phyloP scores from a whole-genome alignment of 192 early-diverging fungal species.

The Linnemannia zychae region DNA sequence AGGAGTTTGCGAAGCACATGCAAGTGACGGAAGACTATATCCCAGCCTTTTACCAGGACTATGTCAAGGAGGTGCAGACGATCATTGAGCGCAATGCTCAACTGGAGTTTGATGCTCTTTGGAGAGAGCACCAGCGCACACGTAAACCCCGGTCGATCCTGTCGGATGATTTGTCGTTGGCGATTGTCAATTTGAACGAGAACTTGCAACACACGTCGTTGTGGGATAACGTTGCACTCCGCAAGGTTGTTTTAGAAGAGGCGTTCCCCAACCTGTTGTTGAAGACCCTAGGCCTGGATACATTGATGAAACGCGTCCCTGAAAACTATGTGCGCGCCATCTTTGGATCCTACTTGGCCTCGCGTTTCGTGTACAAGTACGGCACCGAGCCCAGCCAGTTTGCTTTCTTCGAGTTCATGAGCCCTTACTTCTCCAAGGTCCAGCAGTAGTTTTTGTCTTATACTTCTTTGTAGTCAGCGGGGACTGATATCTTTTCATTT shows the following conservation, averaged over 20 bases:
- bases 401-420: conserved; percentile 98
- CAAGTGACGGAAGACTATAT: conserved; percentile 82
- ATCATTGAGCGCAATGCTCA: conserved; percentile 96
- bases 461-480: background rate
- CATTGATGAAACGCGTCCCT: conserved; percentile 89
- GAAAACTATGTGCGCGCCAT: conserved; percentile 96
- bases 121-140: conserved; percentile 90
- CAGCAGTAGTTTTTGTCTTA: conserved; percentile 2
- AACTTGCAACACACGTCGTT: conserved; percentile 91
- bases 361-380: conserved; percentile 97
- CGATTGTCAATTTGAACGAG: conserved; percentile 94
- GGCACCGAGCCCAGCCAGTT: conserved; percentile 95
- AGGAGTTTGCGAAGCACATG: conserved; percentile 92
- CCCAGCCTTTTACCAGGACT: conserved; percentile 92
- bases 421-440: conserved; percentile 59
- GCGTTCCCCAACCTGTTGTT: conserved; percentile 95
- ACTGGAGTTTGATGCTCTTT: conserved; percentile 95
- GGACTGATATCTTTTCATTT: background rate
- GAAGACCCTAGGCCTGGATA: conserved; percentile 88
- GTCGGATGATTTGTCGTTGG: conserved; percentile 90
- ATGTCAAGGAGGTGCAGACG: conserved; percentile 91
- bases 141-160: conserved; percentile 84
- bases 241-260: conserved; percentile 84
- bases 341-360: conserved; percentile 96
- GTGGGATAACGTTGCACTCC: conserved; percentile 92